Conservation (phyloP, 2,329 filamentous ascomycete genomes). For the Pestalotiopsis sp. region DNA sequence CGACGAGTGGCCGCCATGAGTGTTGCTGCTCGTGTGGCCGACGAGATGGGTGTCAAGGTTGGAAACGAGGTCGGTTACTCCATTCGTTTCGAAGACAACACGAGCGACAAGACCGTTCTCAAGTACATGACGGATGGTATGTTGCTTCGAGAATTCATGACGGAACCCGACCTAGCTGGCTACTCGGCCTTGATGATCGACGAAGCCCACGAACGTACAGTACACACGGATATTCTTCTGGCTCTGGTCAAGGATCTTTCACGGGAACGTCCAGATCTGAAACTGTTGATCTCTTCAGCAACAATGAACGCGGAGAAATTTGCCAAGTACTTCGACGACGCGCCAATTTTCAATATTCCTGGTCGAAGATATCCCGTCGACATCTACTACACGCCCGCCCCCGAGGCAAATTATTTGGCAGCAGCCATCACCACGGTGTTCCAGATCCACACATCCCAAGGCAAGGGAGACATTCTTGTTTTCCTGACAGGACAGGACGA, state of each 20-base stretch:
- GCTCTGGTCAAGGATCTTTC: slow-evolving; percentile 88
- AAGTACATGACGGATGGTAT: slow-evolving; percentile 99
- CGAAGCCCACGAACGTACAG: slow-evolving; percentile 92
- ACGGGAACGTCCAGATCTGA: slow-evolving; percentile 80
- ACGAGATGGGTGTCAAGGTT: slow-evolving; percentile 88
- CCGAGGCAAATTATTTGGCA: slow-evolving; percentile 91
- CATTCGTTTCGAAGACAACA: slow-evolving; percentile 93
- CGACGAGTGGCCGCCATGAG: slow-evolving; percentile 96
- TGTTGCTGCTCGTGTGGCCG: slow-evolving; percentile 92
- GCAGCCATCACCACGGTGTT: slow-evolving; percentile 93
- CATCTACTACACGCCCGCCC: slow-evolving; percentile 86
- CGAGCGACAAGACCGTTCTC: slow-evolving; percentile 85
- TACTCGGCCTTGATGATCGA: slow-evolving; percentile 96
- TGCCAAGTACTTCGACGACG: slow-evolving; percentile 86
- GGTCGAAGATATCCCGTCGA: slow-evolving; percentile 88
- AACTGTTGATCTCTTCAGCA: slow-evolving; percentile 88
- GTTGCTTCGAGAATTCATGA: slow-evolving; percentile 86
- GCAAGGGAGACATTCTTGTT: slow-evolving; percentile 85
- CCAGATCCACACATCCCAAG: slow-evolving; percentile 89
- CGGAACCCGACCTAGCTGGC: slow-evolving; percentile 78
- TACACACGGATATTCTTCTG: slow-evolving; percentile 88
- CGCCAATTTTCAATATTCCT: slow-evolving; percentile 92
- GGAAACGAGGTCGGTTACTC: slow-evolving; percentile 93
- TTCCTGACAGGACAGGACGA: slow-evolving; percentile 97
- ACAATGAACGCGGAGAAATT: slow-evolving; percentile 96